A percentile compares a stretch with the other conserved stretches of the same genome.
phyloP scores from a whole-genome alignment of 176 grass and related monocot species.

The Lolium rigidum region DNA sequence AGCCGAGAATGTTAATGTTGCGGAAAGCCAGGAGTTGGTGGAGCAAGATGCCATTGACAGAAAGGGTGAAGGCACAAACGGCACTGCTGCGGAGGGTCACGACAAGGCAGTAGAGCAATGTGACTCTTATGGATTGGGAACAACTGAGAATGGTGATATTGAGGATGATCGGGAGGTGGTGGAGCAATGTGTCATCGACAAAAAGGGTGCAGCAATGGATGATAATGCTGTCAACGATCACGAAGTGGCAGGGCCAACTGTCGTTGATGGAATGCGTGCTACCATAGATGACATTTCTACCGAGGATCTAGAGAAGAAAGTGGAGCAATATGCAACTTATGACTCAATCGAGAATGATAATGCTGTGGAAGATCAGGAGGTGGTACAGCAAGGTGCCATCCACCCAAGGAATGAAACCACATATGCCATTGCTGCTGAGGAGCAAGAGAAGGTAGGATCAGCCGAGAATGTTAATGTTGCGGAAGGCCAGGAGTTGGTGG shows the following conservation, averaged over 20 bases:
- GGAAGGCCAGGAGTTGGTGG: not conserved
- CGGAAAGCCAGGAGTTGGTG: not conserved
- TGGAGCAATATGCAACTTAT: not conserved
- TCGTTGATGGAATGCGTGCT: not conserved
- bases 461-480: not conserved
- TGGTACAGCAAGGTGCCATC: not conserved
- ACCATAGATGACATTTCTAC: not conserved
- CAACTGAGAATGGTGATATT: not conserved
- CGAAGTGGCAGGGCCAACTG: not conserved
- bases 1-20: too few relatives aligned
- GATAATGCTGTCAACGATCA: not conserved
- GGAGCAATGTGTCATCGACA: not conserved
- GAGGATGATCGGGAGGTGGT: not conserved
- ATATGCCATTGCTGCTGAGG: not conserved
- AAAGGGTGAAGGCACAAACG: not conserved
- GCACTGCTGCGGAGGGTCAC: not conserved
- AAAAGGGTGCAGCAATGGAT: not conserved
- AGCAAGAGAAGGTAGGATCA: not conserved
- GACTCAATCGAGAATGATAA: not conserved
- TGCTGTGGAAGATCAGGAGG: not conserved
- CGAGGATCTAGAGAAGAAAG: not conserved
- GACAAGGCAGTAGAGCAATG: not conserved
- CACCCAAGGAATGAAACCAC: not conserved
- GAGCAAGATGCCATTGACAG: not conserved
- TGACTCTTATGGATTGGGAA: not conserved